Evolutionary conservation across 345 rosid genomes (phyloP).

Genomic region (Conringia planisiliqua): DNA sequence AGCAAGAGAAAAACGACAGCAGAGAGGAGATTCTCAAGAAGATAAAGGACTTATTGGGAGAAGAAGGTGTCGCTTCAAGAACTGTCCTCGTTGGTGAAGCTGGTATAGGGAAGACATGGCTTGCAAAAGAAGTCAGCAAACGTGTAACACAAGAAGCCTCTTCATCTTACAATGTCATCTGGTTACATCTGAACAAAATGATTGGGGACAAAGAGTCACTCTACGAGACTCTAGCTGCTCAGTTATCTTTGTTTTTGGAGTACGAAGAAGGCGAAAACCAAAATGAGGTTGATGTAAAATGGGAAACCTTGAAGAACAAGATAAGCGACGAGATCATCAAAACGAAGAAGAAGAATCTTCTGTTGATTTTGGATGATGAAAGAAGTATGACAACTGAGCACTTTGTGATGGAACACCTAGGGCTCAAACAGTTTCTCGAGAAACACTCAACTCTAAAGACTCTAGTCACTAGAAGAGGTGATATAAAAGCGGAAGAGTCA

Average conservation of each 20-base stretch:
- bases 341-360: conserved; percentile 18
- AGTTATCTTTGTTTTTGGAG: conserved; percentile 29
- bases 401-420: background rate
- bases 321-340: background rate
- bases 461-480: conserved; percentile 31
- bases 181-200: conserved; percentile 30
- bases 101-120: conserved; percentile 38
- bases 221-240: conserved; percentile 33
- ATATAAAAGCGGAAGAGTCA: background rate
- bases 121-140: conserved; percentile 20
- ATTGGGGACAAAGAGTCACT: conserved; percentile 6
- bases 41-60: background rate
- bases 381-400: conserved; percentile 3
- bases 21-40: background rate
- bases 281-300: background rate
- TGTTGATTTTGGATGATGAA: conserved; percentile 50
- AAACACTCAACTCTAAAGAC: background rate
- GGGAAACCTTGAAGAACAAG: background rate
- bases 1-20: background rate
- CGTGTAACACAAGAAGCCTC: background rate
- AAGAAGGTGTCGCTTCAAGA: conserved; percentile 7
- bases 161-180: conserved; percentile 4
- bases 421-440: background rate
- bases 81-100: conserved; percentile 30
- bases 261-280: conserved; percentile 35